A percentile compares a stretch with the other conserved stretches of the same genome.
phyloP scores from a whole-genome alignment of 2,329 filamentous ascomycete species.

The Metarhizium rileyi region DNA sequence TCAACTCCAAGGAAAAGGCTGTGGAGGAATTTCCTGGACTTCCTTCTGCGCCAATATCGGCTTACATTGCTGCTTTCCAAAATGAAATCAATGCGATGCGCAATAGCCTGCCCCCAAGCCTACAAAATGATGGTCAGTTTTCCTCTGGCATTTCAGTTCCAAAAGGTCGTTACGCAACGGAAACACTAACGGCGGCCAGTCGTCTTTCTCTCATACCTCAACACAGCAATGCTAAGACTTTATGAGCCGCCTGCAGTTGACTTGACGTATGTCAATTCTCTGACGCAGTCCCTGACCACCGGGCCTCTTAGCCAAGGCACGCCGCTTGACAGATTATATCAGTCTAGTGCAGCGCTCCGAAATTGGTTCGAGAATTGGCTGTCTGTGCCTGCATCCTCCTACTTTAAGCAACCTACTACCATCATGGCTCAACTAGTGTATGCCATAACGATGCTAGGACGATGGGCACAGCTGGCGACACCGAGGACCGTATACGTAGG shows the following conservation, averaged over 20 bases:
- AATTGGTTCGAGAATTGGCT: slow-evolving; percentile 41
- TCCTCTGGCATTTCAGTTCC: not conserved
- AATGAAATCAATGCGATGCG: slow-evolving; percentile 33
- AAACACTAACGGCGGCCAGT: not conserved
- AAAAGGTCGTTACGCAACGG: not conserved
- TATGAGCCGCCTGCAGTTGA: slow-evolving; percentile 39
- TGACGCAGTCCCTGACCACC: slow-evolving; percentile 32
- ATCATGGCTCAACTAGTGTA: slow-evolving; percentile 38
- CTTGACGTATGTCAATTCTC: slow-evolving; percentile 27
- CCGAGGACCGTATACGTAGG: slow-evolving; percentile 21
- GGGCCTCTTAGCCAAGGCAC: slow-evolving; percentile 28
- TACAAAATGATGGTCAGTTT: slow-evolving; percentile 29
- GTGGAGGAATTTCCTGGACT: slow-evolving; percentile 25
- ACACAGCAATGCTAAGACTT: slow-evolving; percentile 32
- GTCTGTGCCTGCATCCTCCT: slow-evolving; percentile 30
- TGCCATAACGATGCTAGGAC: slow-evolving; percentile 38
- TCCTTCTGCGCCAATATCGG: slow-evolving; percentile 30
- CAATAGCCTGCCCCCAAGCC: slow-evolving; percentile 21
- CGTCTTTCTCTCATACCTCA: slow-evolving; percentile 20
- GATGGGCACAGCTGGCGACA: slow-evolving; percentile 39
- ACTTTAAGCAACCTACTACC: slow-evolving; percentile 36
- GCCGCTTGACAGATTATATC: slow-evolving; percentile 39
- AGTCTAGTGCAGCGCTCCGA: slow-evolving; percentile 35
- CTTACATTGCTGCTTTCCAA: slow-evolving; percentile 36
- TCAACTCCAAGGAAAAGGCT: slow-evolving; percentile 25